Evolutionary conservation across 2,329 filamentous ascomycete genomes (phyloP), one percentile per base, ranked within the genome.

Genomic region (Scedosporium boydii): DNA sequence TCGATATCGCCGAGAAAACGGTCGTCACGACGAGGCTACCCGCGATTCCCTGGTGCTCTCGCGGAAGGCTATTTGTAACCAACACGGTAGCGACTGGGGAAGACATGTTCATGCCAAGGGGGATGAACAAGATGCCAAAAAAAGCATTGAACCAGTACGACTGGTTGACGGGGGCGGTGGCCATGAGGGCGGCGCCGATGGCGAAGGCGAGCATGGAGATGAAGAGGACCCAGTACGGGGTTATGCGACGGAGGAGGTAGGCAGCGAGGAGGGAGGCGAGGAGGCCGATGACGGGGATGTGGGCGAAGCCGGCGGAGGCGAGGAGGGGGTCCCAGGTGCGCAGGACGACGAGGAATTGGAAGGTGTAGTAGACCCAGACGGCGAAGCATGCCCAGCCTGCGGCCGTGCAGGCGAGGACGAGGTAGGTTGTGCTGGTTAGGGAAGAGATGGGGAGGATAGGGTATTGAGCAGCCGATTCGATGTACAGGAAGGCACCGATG

Each of bases 1-100:
- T 71, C 1, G 83, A 84, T 41, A 90, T 88, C 63, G 81, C 82
- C 69, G 89, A 90, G 70, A 90, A 89, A 64, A 89, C 82, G 10
- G 87, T 77, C 0, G 86, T 88, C 63, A 81, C 85, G 38, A 88
- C 82, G 5, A 89, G 70, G 18, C 79, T 83, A 9, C 76, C 77
- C 0, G 73, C 78, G 10, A 80, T 75, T 3, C 78, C 78, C 67
- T 81, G 77, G 62, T 82, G 74, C 51, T 77, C 71, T 62, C 73
- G 75, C 12, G 74, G 69, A 0, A 81, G 76, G 1, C 74, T 74
- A 65, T 87, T 81, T 34, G 80, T 83, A 7, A 89, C 74, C 34
- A 88, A 78, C 12, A 88, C 69, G 0, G 80, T 87, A 0, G 82
- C 84, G 0, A 85, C 82, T 0, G 87, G 86, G 66, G 87, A 87